Evolutionary conservation across 2,329 filamentous ascomycete genomes (phyloP).

Genomic region (Periconia sp.): DNA sequence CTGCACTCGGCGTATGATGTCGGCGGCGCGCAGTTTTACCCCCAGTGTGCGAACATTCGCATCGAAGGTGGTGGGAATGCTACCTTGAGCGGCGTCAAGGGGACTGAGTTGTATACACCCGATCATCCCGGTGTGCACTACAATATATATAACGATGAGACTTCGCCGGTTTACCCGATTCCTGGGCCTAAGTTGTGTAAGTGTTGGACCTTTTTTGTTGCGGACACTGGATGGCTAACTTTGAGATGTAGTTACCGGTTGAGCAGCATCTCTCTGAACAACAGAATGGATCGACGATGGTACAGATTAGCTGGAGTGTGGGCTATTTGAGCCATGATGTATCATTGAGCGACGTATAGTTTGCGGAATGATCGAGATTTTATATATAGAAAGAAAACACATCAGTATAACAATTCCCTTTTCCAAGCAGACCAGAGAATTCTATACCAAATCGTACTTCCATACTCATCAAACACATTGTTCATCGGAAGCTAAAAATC

Average conservation of each 20-base stretch:
- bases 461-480: too few relatives aligned
- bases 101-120: neutral
- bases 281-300: too few relatives aligned
- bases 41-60: constrained; percentile 55
- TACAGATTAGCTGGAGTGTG: too few relatives aligned
- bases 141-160: constrained; percentile 7
- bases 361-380: too few relatives aligned
- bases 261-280: neutral
- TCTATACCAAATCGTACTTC: too few relatives aligned
- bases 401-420: too few relatives aligned
- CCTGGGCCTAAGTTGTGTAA: constrained; percentile 6
- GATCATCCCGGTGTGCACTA: constrained; percentile 3
- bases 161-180: constrained; percentile 5
- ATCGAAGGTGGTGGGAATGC: constrained; percentile 48
- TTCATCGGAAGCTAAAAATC: too few relatives aligned
- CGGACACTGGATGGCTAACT: neutral
- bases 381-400: too few relatives aligned
- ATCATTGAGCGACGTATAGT: too few relatives aligned
- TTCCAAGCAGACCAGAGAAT: too few relatives aligned
- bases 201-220: neutral
- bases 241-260: neutral
- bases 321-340: too few relatives aligned
- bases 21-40: constrained; percentile 56
- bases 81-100: constrained; percentile 22
- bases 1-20: constrained; percentile 47